These are phyloP conservation scores for Arthromyces matolae DNA, from an alignment of 768 basidiomycete species.

Conservation along the genomic window DNA sequence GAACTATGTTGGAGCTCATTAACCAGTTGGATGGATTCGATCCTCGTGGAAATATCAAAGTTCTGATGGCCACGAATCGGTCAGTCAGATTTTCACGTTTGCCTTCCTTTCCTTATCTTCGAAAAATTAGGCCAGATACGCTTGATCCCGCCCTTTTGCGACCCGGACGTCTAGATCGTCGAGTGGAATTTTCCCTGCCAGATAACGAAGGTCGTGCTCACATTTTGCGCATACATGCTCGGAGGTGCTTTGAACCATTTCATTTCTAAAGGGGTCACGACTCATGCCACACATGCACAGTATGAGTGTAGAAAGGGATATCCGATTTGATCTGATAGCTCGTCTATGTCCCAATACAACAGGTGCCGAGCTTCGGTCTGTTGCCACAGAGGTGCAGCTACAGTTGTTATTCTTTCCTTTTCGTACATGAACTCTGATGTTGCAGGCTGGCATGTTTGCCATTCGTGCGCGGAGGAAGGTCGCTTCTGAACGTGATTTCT, in stretches of 20 bases:
- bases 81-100: slow-evolving; percentile 29
- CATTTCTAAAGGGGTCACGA: not conserved
- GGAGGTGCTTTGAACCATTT: slow-evolving; percentile 52
- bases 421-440: not conserved
- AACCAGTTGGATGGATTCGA: slow-evolving; percentile 99
- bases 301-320: slow-evolving; percentile 96
- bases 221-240: slow-evolving; percentile 93
- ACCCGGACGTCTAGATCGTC: slow-evolving; percentile 92
- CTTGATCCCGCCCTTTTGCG: slow-evolving; percentile 94
- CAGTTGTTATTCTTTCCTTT: slow-evolving; percentile 21
- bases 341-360: slow-evolving; percentile 97
- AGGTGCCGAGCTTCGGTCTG: slow-evolving; percentile 95
- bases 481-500: slow-evolving; percentile 94
- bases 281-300: slow-evolving; percentile 34
- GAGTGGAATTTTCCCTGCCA: slow-evolving; percentile 94
- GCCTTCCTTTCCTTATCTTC: slow-evolving; percentile 2
- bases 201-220: slow-evolving; percentile 96
- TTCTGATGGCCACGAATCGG: slow-evolving; percentile 99
- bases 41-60: slow-evolving; percentile 98
- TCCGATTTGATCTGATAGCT: slow-evolving; percentile 96
- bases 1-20: slow-evolving; percentile 98
- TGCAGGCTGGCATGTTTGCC: slow-evolving; percentile 99
- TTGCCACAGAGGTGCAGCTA: slow-evolving; percentile 80
- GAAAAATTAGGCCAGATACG: slow-evolving; percentile 77
- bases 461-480: slow-evolving; percentile 96